These are phyloP conservation scores for Phialophora macrospora DNA, from an alignment of 2,329 filamentous ascomycete species.

Conservation along the genomic window DNA sequence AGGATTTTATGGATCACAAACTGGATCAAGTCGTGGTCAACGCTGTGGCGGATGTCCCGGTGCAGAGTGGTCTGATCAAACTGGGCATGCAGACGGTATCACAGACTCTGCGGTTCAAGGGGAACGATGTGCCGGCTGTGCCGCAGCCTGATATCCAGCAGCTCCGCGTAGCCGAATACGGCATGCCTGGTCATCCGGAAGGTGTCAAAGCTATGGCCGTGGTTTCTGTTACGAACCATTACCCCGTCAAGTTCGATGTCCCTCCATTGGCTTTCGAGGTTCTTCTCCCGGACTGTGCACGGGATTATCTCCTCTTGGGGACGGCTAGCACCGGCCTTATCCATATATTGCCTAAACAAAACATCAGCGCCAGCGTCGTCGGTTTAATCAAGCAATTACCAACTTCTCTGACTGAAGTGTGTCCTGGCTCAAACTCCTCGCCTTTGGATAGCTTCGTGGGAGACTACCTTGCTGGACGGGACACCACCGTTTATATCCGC, in stretches of 20 bases:
- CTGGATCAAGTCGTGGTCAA: conserved; percentile 72
- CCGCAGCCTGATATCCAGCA: conserved; percentile 82
- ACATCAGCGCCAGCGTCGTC: conserved; percentile 71
- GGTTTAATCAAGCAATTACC: conserved; percentile 77
- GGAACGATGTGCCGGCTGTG: conserved; percentile 71
- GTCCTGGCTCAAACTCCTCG: conserved; percentile 76
- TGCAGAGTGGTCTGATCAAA: conserved; percentile 79
- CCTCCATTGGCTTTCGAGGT: conserved; percentile 84
- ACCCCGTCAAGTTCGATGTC: conserved; percentile 75
- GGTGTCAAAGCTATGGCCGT: conserved; percentile 82
- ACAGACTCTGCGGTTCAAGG: conserved; percentile 58
- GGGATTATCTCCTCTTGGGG: conserved; percentile 75
- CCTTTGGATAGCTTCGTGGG: conserved; percentile 82
- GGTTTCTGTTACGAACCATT: conserved; percentile 73
- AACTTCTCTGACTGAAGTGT: conserved; percentile 70
- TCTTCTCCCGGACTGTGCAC: conserved; percentile 78
- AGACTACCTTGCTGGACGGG: conserved; percentile 78
- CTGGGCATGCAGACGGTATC: conserved; percentile 77
- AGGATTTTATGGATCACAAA: conserved; percentile 84
- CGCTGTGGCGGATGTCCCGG: conserved; percentile 71
- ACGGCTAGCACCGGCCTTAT: conserved; percentile 72
- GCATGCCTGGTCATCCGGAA: conserved; percentile 58
- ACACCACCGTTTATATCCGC: conserved; percentile 80
- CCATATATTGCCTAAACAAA: conserved; percentile 68
- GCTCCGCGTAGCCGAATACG: conserved; percentile 76